Evolutionary conservation across 2,329 filamentous ascomycete genomes (phyloP).

Genomic region (Sporothrix sp.): DNA sequence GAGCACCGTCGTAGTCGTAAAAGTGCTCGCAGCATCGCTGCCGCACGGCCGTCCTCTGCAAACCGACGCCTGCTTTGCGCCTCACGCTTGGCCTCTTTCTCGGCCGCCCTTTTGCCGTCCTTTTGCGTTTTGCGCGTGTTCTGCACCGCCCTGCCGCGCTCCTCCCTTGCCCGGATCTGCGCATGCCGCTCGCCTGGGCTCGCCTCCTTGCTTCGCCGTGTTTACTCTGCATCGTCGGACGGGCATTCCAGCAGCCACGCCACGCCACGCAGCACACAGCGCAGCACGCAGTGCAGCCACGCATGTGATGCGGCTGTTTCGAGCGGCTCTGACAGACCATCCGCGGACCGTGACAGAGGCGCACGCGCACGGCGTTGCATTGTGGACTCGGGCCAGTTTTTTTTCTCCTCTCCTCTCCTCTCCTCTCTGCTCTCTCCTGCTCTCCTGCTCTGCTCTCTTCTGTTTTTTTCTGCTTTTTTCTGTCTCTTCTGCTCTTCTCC

Average conservation of each 20-base stretch:
- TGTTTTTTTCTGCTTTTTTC: not conserved
- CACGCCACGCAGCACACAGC: no score
- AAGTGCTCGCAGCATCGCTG: no score
- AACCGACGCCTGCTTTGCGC: no score
- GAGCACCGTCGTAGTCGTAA: no score
- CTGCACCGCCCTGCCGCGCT: no score
- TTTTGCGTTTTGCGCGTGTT: not conserved
- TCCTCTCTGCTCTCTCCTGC: not conserved
- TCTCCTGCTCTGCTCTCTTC: no score
- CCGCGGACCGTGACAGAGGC: no score
- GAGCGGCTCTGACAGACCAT: constrained; percentile 1
- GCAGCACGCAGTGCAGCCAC: not conserved
- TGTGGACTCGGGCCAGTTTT: not conserved
- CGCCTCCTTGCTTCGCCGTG: constrained; percentile 4
- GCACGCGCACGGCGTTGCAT: constrained; percentile 1
- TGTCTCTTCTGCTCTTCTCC: not conserved
- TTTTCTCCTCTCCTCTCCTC: not conserved
- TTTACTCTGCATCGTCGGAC: not conserved
- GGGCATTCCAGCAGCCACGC: no score
- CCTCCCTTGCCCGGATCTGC: no score
- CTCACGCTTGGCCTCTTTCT: no score
- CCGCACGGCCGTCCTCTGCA: no score
- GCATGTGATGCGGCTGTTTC: constrained; percentile 7
- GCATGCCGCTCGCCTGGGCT: no score
- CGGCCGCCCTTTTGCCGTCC: not conserved